Base-by-base conservation (phyloP, 2,329 filamentous ascomycete species). In the Nannizzia gypsea region DNA sequence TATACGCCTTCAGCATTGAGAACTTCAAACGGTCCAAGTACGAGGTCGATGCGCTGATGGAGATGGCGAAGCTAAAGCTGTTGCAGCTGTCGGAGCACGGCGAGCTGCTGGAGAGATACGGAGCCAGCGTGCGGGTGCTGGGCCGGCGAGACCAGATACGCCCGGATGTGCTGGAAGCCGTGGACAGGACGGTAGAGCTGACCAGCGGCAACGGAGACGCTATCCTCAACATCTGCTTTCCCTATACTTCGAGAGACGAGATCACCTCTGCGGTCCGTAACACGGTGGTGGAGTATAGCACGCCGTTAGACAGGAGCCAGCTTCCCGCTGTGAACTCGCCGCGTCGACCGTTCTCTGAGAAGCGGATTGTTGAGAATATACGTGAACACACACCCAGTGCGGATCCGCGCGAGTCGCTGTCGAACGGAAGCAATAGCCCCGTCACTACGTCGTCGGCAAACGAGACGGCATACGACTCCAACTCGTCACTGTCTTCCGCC, bases 1-100 rank as follows among this genome's bases (percentile, higher is more conserved):
- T 99, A 64, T 99, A 97, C 73, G 93, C 93, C 15, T 99, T 99
- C 76, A 96, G 90, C 70, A 96, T 99, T 69, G 93, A 99, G 75
- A 99, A 99, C 77, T 99, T 96, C 78, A 96, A 97, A 73, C 85
- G 93, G 4, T 92, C 90, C 22, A 91, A 93, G 74, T 93, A 95
- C 74, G 93, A 99, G 73, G 93, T 99, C 6, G 90, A 96, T 70
- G 91, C 90, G 31, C 78, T 99, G 63, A 99, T 99, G 93, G 88
- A 95, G 70, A 90, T 99, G 80, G 92, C 92, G 62, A 96, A 96
- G 77, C 84, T 93, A 68, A 97, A 97, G 76, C 80, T 99, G 26
- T 84, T 88, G 62, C 93, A 99, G 73, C 79, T 99, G 67, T 86
- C 89, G 26, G 89, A 96, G 69, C 93, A 99, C 68, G 93, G 93